Evolutionary conservation across 2,329 filamentous ascomycete species (phyloP), one percentile per base, ranked within the genome.

Genomic region (Parascedosporium putredinis): DNA sequence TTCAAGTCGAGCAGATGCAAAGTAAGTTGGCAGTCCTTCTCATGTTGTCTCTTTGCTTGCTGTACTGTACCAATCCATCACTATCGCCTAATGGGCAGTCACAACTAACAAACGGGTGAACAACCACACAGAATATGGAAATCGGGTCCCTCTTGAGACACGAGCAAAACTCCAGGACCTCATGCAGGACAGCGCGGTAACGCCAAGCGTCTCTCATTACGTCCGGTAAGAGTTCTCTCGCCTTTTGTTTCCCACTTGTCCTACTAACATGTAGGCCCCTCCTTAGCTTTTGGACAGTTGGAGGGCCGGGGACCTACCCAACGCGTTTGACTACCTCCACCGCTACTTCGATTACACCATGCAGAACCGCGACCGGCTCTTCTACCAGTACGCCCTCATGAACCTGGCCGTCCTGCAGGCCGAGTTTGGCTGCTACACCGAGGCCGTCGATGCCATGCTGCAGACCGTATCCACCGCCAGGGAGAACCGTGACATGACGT

Each of bases 321-420:
- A 86, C 1, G 86, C 93, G 0, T 93, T 96, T 61, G 91, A 98
- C 59, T 84, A 84, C 56, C 74, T 98, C 18, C 90, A 97, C 64
- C 83, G 88, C 47, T 98, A 96, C 64, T 98, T 96, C 59, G 93
- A 98, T 64, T 96, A 95, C 65, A 93, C 90, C 1, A 89, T 94
- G 80, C 86, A 93, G 59, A 86, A 82, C 56, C 74, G 82, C 53
- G 86, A 95, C 58, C 83, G 86, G 22, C 78, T 86, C 4, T 90
- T 90, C 58, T 97, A 98, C 60, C 93, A 97, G 62, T 95, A 96
- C 62, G 93, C 93, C 1, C 70, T 97, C 12, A 82, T 98, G 61
- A 96, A 96, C 60, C 77, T 96, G 52, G 91, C 90, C 3, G 88
- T 96, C 29, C 76, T 97, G 4, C 91, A 98, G 61, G 88, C 90